A percentile compares a stretch with the other conserved stretches of the same genome.
Conservation (phyloP, 352 stramenopile species). For the Phytopythium delawarense region DNA sequence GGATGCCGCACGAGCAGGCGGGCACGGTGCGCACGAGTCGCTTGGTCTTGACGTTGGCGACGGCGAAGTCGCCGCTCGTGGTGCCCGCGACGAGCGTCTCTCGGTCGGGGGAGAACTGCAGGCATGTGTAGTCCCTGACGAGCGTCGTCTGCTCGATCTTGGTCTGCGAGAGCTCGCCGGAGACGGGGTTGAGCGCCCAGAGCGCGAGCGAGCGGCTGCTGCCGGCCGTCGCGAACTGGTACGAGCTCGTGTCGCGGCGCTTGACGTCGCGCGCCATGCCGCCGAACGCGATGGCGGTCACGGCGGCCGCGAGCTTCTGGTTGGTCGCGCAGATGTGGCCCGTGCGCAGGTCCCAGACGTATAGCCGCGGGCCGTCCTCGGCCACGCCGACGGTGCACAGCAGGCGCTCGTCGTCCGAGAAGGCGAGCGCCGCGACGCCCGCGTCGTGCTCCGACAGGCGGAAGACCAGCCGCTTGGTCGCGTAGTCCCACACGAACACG, state of each 20-base stretch:
- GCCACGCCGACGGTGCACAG: conserved; percentile 72
- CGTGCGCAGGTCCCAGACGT: conserved; percentile 89
- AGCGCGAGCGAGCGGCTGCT: conserved; percentile 64
- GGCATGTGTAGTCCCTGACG: conserved; percentile 78
- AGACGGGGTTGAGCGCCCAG: conserved; percentile 86
- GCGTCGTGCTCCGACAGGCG: conserved; percentile 89
- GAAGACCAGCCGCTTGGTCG: conserved; percentile 60
- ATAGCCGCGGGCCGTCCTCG: conserved; percentile 79
- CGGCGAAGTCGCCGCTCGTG: conserved; percentile 85
- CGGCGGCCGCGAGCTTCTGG: conserved; percentile 58
- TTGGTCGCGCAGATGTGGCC: conserved; percentile 86
- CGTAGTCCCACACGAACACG: conserved; percentile 89
- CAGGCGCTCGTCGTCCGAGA: conserved; percentile 90
- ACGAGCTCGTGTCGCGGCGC: conserved; percentile 78
- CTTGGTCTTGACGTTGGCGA: conserved; percentile 73
- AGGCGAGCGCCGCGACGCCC: conserved; percentile 82
- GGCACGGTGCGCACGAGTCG: conserved; percentile 64
- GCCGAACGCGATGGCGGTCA: conserved; percentile 69
- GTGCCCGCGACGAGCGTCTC: conserved; percentile 83
- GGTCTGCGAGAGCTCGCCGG: conserved; percentile 60
- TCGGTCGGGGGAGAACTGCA: conserved; percentile 76
- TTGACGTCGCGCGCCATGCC: conserved; percentile 90
- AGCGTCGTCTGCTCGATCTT: conserved; percentile 71
- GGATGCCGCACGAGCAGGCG: conserved; percentile 79
- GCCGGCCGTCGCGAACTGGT: conserved; percentile 86